Conservation (phyloP, 805 yeast species). For the Vanderwaltozyma tropicalis region DNA sequence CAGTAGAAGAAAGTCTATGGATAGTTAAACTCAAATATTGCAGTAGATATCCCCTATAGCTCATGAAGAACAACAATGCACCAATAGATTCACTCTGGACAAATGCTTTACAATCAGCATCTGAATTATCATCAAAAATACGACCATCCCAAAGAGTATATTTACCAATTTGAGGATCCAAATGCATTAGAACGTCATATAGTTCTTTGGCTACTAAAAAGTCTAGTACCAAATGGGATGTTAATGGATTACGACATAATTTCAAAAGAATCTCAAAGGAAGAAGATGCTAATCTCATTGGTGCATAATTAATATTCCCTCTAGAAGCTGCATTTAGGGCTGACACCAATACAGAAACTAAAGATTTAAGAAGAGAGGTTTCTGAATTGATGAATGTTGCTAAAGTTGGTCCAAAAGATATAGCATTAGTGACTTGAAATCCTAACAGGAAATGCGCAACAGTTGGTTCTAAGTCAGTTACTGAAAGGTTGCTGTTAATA, state of each 20-base stretch:
- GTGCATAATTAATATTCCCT: conserved; percentile 38
- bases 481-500: conserved; percentile 38
- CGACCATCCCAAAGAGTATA: conserved; percentile 46
- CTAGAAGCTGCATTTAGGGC: conserved; percentile 36
- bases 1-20: conserved; percentile 44
- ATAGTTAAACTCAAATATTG: conserved; percentile 65
- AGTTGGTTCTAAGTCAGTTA: conserved; percentile 35
- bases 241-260: conserved; percentile 45
- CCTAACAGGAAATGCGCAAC: conserved; percentile 75
- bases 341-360: conserved; percentile 41
- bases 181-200: conserved; percentile 40
- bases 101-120: conserved; percentile 29
- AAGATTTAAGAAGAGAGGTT: conserved; percentile 44
- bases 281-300: conserved; percentile 47
- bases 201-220: conserved; percentile 44
- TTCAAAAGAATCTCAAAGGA: conserved; percentile 53
- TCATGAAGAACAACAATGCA: conserved; percentile 50
- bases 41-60: conserved; percentile 48
- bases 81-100: conserved; percentile 32
- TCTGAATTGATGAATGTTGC: conserved; percentile 44
- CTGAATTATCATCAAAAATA: conserved; percentile 28
- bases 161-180: conserved; percentile 45
- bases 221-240: conserved; percentile 42
- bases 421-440: conserved; percentile 43
- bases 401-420: conserved; percentile 38